Conservation (phyloP, 2,329 filamentous ascomycete species). For the Pseudocercospora pini-densiflorae region DNA sequence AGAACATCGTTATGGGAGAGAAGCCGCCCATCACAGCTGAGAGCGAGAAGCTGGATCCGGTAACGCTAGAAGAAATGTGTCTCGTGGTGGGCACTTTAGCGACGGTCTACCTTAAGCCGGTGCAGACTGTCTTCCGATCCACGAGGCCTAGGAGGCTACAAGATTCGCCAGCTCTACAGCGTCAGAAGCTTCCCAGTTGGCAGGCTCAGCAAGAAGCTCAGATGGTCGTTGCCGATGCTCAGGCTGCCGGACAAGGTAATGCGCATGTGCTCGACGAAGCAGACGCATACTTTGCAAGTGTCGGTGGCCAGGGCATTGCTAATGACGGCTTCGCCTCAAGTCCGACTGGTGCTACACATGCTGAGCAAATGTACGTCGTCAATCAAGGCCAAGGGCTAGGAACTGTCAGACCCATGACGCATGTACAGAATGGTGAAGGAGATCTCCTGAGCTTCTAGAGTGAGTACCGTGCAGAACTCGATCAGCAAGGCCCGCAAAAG, state of each 20-base stretch:
- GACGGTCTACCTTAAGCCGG: conserved; percentile 96
- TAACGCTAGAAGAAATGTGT: conserved; percentile 95
- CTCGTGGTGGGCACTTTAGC: conserved; percentile 94
- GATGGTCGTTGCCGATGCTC: conserved; percentile 31
- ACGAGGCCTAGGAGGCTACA: conserved; percentile 79
- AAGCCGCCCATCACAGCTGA: conserved; percentile 97
- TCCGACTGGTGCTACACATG: conserved; percentile 32
- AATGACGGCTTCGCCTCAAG: conserved; percentile 59
- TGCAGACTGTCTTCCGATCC: conserved; percentile 93
- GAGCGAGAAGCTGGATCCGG: conserved; percentile 88
- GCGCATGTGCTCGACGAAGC: conserved; percentile 68
- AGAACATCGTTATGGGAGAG: conserved; percentile 91
- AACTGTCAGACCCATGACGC: conserved; percentile 70
- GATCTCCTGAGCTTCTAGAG: conserved; percentile 43
- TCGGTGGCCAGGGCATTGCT: conserved; percentile 69
- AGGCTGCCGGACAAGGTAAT: conserved; percentile 23
- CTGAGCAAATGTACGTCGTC: conserved; percentile 67
- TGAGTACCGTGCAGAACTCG: not conserved
- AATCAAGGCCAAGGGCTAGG: conserved; percentile 81
- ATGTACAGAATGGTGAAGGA: conserved; percentile 56
- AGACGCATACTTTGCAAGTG: conserved; percentile 85
- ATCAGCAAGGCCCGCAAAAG: not conserved
- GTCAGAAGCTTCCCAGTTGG: conserved; percentile 65
- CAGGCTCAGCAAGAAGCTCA: conserved; percentile 46
- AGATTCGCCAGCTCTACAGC: conserved; percentile 86